A percentile compares a stretch with the other conserved stretches of the same genome.
These are phyloP conservation scores for Spergularia bocconei DNA, from an alignment of 148 eudicot genomes.

Conservation along the genomic window DNA sequence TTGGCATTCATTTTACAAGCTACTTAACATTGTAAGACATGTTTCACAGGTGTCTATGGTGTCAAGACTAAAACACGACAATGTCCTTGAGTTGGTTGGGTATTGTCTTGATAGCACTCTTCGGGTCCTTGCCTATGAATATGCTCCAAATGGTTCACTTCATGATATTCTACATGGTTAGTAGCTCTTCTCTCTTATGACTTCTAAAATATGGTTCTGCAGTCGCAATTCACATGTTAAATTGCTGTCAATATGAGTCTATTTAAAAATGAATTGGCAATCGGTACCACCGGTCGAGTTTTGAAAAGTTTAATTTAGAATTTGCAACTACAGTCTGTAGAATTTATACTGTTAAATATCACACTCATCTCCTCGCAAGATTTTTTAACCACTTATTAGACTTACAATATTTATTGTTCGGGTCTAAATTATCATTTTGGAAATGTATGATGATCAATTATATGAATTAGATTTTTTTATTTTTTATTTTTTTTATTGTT, in stretches of 20 bases:
- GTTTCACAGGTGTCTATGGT: slow-evolving; percentile 61
- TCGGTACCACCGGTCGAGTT: too few relatives aligned
- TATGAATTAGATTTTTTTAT: too few relatives aligned
- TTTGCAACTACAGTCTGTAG: too few relatives aligned
- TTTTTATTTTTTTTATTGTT: too few relatives aligned
- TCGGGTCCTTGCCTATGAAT: slow-evolving; percentile 72
- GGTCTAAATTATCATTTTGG: too few relatives aligned
- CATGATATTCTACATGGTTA: slow-evolving; percentile 85
- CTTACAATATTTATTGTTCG: too few relatives aligned
- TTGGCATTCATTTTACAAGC: not conserved
- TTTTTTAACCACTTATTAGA: too few relatives aligned
- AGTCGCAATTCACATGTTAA: not conserved
- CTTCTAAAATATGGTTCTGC: not conserved
- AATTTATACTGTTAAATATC: too few relatives aligned
- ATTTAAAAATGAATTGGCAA: too few relatives aligned
- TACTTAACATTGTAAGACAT: not conserved
- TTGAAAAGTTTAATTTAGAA: too few relatives aligned
- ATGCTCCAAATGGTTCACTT: slow-evolving; percentile 73
- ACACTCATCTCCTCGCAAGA: too few relatives aligned
- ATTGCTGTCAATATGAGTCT: not conserved
- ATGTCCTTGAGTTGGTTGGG: slow-evolving; percentile 71
- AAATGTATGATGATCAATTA: too few relatives aligned
- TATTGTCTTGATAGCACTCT: slow-evolving; percentile 60
- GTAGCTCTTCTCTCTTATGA: slow-evolving; percentile 12
- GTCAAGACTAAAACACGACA: slow-evolving; percentile 66